Percentiles rank a stretch among this genome's conserved stretches.
These are phyloP conservation scores for Talaromyces pinophilus DNA, from an alignment of 2,329 filamentous ascomycete genomes.

Conservation along the genomic window DNA sequence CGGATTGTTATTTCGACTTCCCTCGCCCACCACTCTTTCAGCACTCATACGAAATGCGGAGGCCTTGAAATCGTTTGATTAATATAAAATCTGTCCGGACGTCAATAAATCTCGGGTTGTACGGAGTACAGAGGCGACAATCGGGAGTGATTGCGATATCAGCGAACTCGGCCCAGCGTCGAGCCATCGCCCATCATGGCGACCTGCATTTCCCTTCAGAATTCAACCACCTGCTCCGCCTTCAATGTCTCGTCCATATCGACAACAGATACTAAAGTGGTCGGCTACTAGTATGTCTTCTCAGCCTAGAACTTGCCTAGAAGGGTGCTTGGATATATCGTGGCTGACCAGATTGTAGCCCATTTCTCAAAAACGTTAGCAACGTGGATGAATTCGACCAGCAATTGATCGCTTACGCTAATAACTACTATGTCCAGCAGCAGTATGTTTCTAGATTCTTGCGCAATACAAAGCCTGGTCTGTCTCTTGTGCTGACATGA, in stretches of 20 bases:
- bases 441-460: constrained; percentile 61
- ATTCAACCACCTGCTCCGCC: constrained; percentile 70
- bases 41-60: constrained; percentile 15
- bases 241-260: constrained; percentile 73
- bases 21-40: constrained; percentile 8
- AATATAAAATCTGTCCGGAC: neutral
- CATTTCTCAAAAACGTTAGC: constrained; percentile 82
- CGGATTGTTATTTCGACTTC: constrained; percentile 3
- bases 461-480: neutral
- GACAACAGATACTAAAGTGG: constrained; percentile 56
- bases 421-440: constrained; percentile 69
- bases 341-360: constrained; percentile 53
- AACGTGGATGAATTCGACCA: constrained; percentile 75
- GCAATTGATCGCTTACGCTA: constrained; percentile 71
- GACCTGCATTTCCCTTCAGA: constrained; percentile 67
- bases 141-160: constrained; percentile 4
- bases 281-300: constrained; percentile 65
- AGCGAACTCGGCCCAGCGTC: neutral
- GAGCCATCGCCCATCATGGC: constrained; percentile 40
- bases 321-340: constrained; percentile 27
- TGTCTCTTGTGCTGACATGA: constrained; percentile 30
- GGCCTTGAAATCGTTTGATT: neutral
- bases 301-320: neutral
- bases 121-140: neutral
- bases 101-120: neutral